Evolutionary conservation across 441 rosid genomes (phyloP).

Genomic region (Arabidopsis lyrata): DNA sequence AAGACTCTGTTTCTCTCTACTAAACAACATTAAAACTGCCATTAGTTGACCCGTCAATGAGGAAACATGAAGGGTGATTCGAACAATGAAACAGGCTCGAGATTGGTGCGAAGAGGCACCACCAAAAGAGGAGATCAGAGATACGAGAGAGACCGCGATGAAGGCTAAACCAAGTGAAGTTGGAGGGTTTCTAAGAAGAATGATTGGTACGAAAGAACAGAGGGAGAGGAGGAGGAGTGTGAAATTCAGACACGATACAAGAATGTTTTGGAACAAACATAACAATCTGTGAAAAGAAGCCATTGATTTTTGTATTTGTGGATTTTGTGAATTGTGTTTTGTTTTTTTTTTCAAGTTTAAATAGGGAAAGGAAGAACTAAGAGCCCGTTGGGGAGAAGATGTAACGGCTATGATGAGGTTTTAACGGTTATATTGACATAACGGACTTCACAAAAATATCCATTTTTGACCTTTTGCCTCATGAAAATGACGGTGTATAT

Average conservation of each 20-base stretch:
- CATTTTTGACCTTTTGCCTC: not conserved
- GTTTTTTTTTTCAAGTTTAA: not conserved
- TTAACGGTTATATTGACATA: not conserved
- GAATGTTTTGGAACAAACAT: not conserved
- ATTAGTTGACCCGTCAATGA: not conserved
- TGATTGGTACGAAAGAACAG: not conserved
- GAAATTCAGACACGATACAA: not conserved
- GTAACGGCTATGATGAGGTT: not conserved
- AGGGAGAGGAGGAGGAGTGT: not conserved
- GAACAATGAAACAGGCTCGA: not conserved
- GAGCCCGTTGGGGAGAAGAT: not conserved
- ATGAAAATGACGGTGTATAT: not conserved
- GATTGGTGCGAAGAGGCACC: constrained; percentile 1
- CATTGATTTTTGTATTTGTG: constrained; percentile 1
- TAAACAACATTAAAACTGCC: not conserved
- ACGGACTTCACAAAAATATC: not conserved
- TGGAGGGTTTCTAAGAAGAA: not conserved
- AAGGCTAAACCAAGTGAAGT: constrained; percentile 1
- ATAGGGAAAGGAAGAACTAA: not conserved
- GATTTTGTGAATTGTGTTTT: not conserved
- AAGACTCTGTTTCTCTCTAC: not conserved
- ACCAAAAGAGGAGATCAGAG: not conserved
- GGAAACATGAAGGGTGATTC: not conserved
- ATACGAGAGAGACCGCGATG: not conserved
- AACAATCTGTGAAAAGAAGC: not conserved